phyloP scores from a whole-genome alignment of 1,284 basidiomycete genomes.

The Meira nashicola region DNA sequence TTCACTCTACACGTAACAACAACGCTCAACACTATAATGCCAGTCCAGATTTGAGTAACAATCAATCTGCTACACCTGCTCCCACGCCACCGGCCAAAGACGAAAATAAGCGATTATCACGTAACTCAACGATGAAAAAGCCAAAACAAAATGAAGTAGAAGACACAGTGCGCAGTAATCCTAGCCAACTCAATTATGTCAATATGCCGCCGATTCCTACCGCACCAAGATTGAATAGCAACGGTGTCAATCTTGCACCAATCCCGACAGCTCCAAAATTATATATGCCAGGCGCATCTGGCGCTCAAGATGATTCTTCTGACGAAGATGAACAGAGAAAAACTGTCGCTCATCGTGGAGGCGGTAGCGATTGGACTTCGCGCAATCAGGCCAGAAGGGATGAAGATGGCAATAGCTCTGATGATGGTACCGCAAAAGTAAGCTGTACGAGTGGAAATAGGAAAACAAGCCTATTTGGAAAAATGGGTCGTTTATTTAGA shows the following conservation, averaged over 20 bases:
- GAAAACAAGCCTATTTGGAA: slow-evolving; percentile 39
- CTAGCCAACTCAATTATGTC: slow-evolving; percentile 6
- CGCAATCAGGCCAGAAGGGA: background rate
- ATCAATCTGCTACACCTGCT: slow-evolving; percentile 5
- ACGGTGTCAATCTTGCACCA: slow-evolving; percentile 28
- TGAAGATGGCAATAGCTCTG: slow-evolving; percentile 10
- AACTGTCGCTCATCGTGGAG: slow-evolving; percentile 10
- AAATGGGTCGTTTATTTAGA: slow-evolving; percentile 48
- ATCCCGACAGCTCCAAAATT: slow-evolving; percentile 25
- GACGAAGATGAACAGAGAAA: slow-evolving; percentile 10
- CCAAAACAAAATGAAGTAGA: background rate
- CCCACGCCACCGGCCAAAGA: slow-evolving; percentile 16
- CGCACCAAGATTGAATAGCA: slow-evolving; percentile 17
- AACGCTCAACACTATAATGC: too few relatives aligned
- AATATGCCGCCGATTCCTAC: slow-evolving; percentile 12
- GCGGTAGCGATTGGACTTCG: slow-evolving; percentile 9
- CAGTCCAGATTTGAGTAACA: background rate
- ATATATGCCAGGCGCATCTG: slow-evolving; percentile 12
- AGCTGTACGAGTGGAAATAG: slow-evolving; percentile 20
- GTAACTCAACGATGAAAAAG: background rate
- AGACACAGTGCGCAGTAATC: background rate
- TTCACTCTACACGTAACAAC: slow-evolving; percentile 15
- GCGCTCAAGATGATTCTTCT: slow-evolving; percentile 6
- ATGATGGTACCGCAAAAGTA: slow-evolving; percentile 15
- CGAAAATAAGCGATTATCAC: background rate